A percentile compares a stretch with the other conserved stretches of the same genome.
These are phyloP conservation scores for Cryphonectria japonica DNA, from an alignment of 2,329 filamentous ascomycete species.

Conservation along the genomic window DNA sequence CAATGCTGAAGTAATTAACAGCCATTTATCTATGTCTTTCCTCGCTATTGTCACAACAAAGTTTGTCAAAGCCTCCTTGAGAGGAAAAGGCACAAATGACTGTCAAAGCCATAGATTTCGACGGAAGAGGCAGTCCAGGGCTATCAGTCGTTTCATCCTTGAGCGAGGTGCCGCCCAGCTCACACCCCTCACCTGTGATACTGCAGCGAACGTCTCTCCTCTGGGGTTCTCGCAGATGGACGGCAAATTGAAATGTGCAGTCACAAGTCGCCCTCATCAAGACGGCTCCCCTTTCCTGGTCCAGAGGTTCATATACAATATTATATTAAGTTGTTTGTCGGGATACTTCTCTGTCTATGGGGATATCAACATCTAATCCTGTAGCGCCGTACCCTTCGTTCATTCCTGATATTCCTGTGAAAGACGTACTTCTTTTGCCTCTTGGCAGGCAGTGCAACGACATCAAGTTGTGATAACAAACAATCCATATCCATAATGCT, in stretches of 20 bases:
- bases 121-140: background rate
- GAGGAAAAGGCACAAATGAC: no score
- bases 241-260: no score
- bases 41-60: background rate
- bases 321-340: background rate
- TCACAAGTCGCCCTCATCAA: no score
- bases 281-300: no score
- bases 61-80: background rate
- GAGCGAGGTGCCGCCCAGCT: no score
- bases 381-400: background rate
- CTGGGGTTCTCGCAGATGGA: no score
- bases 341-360: background rate
- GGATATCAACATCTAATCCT: background rate
- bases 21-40: background rate
- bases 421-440: background rate
- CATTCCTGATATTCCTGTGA: background rate
- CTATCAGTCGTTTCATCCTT: no score
- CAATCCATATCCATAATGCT: background rate
- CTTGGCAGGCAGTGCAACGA: background rate
- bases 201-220: no score
- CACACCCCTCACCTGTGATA: no score
- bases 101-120: no score
- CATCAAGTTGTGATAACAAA: background rate
- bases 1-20: no score
- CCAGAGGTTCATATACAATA: background rate